A percentile compares a stretch with the other conserved stretches of the same genome.
Conservation (phyloP, 768 basidiomycete species). For the Lactifluus hygrophoroides region DNA sequence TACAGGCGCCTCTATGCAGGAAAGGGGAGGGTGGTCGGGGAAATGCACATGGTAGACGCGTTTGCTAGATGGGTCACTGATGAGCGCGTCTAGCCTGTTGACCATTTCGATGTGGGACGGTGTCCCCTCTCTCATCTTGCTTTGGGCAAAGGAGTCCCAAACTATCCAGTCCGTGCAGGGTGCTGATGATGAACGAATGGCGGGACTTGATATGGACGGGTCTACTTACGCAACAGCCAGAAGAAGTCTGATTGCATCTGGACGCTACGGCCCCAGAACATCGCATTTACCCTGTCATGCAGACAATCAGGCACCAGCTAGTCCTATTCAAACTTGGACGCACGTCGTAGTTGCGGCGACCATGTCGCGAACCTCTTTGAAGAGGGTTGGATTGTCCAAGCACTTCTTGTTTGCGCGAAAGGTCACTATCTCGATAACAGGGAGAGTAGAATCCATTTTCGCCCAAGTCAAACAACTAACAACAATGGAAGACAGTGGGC, state of each 20-base stretch:
- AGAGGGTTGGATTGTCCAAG: background rate
- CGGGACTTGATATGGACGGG: background rate
- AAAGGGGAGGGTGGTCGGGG: background rate
- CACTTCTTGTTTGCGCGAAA: slow-evolving; percentile 2
- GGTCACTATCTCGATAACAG: slow-evolving; percentile 1
- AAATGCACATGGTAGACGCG: background rate
- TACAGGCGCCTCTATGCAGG: background rate
- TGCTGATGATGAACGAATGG: background rate
- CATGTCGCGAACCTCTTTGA: slow-evolving; percentile 1
- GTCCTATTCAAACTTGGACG: background rate
- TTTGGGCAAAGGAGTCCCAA: background rate
- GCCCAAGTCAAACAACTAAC: background rate
- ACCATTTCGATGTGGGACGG: background rate
- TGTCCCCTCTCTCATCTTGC: background rate
- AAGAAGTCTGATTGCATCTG: background rate
- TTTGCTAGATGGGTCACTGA: background rate
- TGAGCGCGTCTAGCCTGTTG: background rate
- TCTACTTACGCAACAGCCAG: slow-evolving; percentile 5
- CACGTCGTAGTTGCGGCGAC: background rate
- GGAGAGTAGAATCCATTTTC: background rate
- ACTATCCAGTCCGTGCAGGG: background rate
- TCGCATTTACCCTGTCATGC: background rate
- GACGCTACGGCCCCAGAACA: slow-evolving; percentile 7
- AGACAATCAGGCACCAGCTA: background rate
- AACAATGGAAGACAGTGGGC: too few species aligned